Conservation (phyloP, 148 eudicot species). For the Tetragonia tetragonoides region DNA sequence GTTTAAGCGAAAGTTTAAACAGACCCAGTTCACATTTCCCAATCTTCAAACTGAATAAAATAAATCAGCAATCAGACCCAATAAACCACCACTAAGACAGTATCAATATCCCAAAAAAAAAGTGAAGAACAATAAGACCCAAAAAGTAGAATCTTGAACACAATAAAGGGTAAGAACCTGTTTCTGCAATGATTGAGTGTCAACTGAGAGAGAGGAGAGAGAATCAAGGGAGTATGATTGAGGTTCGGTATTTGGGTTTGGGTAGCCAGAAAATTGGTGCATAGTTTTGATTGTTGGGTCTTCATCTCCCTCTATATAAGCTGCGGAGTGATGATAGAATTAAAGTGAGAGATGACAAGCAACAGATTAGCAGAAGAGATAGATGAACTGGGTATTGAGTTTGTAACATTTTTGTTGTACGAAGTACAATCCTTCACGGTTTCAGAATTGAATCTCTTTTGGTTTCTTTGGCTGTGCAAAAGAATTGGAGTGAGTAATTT, state of each 20-base stretch:
- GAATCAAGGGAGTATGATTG: conserved; percentile 24
- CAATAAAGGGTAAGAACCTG: conserved; percentile 38
- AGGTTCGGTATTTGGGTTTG: conserved; percentile 48
- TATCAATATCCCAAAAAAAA: neutral
- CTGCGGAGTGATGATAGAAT: conserved; percentile 11
- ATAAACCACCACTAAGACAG: neutral
- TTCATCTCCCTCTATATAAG: conserved; percentile 20
- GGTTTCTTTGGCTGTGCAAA: neutral
- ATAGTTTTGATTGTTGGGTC: conserved; percentile 60
- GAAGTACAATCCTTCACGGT: neutral
- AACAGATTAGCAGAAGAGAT: conserved; percentile 1
- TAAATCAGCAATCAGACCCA: neutral
- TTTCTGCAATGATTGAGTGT: conserved; percentile 45
- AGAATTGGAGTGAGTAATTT: neutral
- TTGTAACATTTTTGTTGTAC: conserved; percentile 22
- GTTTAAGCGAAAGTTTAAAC: neutral
- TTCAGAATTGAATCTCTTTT: neutral
- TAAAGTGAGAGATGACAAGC: neutral
- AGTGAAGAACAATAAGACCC: neutral
- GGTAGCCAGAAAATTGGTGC: conserved; percentile 78
- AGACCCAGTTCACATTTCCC: neutral
- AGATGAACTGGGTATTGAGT: neutral
- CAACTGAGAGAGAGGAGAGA: conserved; percentile 52
- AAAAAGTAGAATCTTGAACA: neutral
- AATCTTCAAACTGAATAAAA: conserved; percentile 13